phyloP scores from a whole-genome alignment of 352 stramenopile genomes.

The Thalassiosira livingstoniorum region DNA sequence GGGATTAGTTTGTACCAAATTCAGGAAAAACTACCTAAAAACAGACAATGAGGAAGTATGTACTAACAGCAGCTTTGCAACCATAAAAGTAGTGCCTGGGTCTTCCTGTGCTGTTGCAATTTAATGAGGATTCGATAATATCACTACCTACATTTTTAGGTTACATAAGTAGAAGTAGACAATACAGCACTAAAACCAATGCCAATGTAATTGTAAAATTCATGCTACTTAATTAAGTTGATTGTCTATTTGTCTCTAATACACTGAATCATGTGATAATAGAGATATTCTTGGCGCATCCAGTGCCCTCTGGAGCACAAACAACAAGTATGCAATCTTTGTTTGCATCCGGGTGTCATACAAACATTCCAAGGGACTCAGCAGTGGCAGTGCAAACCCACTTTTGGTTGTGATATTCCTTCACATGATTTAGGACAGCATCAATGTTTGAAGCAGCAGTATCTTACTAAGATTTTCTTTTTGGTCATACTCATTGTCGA shows the following conservation, averaged over 20 bases:
- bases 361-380: conserved; percentile 1
- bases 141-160: neutral
- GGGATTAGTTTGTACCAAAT: no score
- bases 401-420: neutral
- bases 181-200: neutral
- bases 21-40: no score
- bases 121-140: neutral
- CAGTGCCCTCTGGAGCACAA: neutral
- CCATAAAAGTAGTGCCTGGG: no score
- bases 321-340: neutral
- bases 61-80: no score
- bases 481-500: conserved; percentile 6
- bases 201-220: neutral
- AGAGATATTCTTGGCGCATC: neutral
- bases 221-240: neutral
- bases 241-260: neutral
- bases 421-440: neutral
- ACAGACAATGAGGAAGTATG: no score
- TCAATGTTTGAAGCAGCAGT: neutral
- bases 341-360: neutral
- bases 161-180: neutral
- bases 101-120: no score
- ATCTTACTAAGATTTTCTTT: neutral
- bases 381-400: neutral
- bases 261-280: neutral